Evolutionary conservation across 78 protist species (phyloP).

Genomic region (Blattamonas nauphoetae): DNA sequence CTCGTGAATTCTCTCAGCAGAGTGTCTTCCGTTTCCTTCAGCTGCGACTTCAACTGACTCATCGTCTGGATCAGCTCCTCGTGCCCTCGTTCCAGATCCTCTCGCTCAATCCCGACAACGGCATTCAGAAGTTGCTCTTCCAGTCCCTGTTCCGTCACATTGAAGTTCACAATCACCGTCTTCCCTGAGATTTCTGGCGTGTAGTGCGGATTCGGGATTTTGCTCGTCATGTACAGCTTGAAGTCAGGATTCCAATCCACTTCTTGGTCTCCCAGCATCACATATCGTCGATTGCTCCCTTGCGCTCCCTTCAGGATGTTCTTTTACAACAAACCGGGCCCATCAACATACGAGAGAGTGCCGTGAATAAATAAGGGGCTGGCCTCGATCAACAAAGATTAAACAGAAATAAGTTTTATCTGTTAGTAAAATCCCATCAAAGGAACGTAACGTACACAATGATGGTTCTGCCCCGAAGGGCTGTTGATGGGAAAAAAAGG

Average conservation of each 20-base stretch:
- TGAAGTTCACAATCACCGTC: conserved; percentile 61
- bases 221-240: conserved; percentile 60
- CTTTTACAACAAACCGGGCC: too few species aligned
- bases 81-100: conserved; percentile 41
- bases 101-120: conserved; percentile 53
- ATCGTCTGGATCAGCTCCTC: conserved; percentile 41
- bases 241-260: conserved; percentile 59
- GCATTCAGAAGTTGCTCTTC: conserved; percentile 69
- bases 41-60: conserved; percentile 39
- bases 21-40: conserved; percentile 74
- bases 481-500: too few species aligned
- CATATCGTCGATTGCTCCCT: too few species aligned
- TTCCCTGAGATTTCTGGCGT: conserved; percentile 64
- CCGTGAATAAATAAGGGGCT: too few species aligned
- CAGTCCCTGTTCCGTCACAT: conserved; percentile 68
- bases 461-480: too few species aligned
- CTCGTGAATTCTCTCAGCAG: conserved; percentile 59
- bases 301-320: too few species aligned
- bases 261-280: conserved; percentile 61
- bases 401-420: too few species aligned
- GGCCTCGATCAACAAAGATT: too few species aligned
- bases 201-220: conserved; percentile 67
- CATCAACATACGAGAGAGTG: too few species aligned
- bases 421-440: too few species aligned
- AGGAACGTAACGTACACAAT: too few species aligned